Evolutionary conservation across 2,329 filamentous ascomycete genomes (phyloP).

Genomic region (Botrytis medusae): DNA sequence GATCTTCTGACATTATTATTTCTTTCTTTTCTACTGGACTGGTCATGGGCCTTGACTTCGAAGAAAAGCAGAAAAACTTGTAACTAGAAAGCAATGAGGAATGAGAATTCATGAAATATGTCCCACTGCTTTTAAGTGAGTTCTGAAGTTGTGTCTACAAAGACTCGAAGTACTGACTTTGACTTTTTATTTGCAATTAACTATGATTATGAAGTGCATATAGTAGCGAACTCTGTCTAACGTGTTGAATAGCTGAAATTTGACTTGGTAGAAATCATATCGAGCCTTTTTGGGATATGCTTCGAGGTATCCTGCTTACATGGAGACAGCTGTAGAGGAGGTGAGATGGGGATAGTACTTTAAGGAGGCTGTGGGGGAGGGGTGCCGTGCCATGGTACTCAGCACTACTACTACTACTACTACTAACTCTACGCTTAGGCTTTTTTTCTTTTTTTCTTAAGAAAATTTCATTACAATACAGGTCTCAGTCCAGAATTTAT

Average conservation of each 20-base stretch:
- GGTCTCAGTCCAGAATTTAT: neutral
- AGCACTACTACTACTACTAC: too few species aligned
- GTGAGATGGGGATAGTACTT: neutral
- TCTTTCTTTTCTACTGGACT: conserved; percentile 24
- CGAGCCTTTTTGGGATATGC: neutral
- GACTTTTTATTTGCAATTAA: neutral
- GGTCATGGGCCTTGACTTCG: conserved; percentile 25
- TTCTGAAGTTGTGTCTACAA: neutral
- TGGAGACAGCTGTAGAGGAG: neutral
- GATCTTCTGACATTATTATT: conserved; percentile 32
- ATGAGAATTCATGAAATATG: conserved; percentile 24
- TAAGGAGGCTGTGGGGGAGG: neutral
- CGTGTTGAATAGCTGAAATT: neutral
- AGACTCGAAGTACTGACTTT: too few species aligned
- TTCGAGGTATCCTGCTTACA: neutral
- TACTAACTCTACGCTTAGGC: neutral
- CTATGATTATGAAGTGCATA: neutral
- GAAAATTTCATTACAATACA: too few species aligned
- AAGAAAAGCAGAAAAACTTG: conserved; percentile 30
- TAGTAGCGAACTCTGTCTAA: neutral
- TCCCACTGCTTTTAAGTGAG: neutral
- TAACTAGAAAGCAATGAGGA: conserved; percentile 35
- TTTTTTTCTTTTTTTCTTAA: neutral
- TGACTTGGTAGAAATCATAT: neutral
- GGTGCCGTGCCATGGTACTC: too few species aligned